Conservation (phyloP, 1,284 basidiomycete species). For the Acaromyces ingoldii region DNA sequence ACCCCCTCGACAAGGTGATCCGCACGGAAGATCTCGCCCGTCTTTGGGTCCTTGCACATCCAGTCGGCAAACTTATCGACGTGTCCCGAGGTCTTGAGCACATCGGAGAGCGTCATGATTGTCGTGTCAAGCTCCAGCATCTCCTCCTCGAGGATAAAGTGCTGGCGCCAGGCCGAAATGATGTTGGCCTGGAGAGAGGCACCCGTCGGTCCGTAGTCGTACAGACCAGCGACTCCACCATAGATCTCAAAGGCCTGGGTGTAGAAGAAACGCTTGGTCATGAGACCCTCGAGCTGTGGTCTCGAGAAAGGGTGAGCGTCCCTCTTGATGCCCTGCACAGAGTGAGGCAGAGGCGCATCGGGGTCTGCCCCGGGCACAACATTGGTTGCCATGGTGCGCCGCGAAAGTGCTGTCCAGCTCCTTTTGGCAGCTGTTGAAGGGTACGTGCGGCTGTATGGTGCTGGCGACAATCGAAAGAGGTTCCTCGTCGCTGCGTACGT, state of each 20-base stretch:
- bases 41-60: constrained; percentile 96
- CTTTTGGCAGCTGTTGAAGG: too few relatives aligned
- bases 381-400: too few relatives aligned
- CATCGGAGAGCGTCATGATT: constrained; percentile 89
- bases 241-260: constrained; percentile 98
- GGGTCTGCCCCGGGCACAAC: constrained; percentile 2
- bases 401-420: too few relatives aligned
- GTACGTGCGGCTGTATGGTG: too few relatives aligned
- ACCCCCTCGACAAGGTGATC: constrained; percentile 95
- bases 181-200: constrained; percentile 95
- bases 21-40: constrained; percentile 91
- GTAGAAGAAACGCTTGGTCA: constrained; percentile 93
- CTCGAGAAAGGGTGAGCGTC: constrained; percentile 83
- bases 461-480: too few relatives aligned
- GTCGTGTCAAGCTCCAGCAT: constrained; percentile 99
- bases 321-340: constrained; percentile 29
- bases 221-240: constrained; percentile 88
- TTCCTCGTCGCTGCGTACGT: too few relatives aligned
- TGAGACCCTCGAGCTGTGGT: constrained; percentile 73
- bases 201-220: constrained; percentile 69
- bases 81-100: constrained; percentile 96
- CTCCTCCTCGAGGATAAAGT: constrained; percentile 97
- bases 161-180: constrained; percentile 91
- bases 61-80: constrained; percentile 98
- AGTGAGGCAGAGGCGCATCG: constrained; percentile 2